Evolutionary conservation across 345 rosid species (phyloP).

Genomic region (Euphorbia tirucalli): DNA sequence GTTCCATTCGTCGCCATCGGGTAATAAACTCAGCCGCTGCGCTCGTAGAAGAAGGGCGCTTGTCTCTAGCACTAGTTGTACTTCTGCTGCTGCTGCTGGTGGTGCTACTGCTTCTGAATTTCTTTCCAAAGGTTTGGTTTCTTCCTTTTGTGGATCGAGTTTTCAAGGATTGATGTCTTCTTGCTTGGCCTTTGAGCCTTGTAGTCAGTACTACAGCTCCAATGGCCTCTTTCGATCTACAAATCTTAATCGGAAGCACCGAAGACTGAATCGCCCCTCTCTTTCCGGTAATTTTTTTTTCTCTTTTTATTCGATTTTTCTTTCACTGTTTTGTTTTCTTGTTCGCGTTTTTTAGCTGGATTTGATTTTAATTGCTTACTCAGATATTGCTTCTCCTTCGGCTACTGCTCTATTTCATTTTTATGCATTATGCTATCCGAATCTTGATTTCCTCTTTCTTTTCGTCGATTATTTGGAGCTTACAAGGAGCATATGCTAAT

Average conservation of each 20-base stretch:
- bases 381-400: neutral
- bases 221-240: conserved; percentile 46
- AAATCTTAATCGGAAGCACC: conserved; percentile 17
- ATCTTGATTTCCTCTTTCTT: conserved; percentile 3
- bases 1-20: conserved; percentile 22
- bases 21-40: conserved; percentile 31
- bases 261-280: conserved; percentile 15
- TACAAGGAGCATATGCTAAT: neutral
- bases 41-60: conserved; percentile 45
- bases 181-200: conserved; percentile 68
- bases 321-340: neutral
- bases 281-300: conserved; percentile 16
- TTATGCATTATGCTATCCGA: neutral
- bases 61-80: conserved; percentile 1
- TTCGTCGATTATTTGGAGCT: neutral
- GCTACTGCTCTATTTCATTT: neutral
- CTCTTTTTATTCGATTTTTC: neutral
- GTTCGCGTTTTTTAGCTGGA: neutral
- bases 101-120: neutral
- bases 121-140: conserved; percentile 24
- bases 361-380: conserved; percentile 7
- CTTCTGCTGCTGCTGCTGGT: neutral
- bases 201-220: conserved; percentile 48
- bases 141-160: conserved; percentile 45
- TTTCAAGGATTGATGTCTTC: conserved; percentile 52